These are phyloP conservation scores for Sporothrix schenckii DNA, from an alignment of 2,329 filamentous ascomycete species.

Conservation along the genomic window DNA sequence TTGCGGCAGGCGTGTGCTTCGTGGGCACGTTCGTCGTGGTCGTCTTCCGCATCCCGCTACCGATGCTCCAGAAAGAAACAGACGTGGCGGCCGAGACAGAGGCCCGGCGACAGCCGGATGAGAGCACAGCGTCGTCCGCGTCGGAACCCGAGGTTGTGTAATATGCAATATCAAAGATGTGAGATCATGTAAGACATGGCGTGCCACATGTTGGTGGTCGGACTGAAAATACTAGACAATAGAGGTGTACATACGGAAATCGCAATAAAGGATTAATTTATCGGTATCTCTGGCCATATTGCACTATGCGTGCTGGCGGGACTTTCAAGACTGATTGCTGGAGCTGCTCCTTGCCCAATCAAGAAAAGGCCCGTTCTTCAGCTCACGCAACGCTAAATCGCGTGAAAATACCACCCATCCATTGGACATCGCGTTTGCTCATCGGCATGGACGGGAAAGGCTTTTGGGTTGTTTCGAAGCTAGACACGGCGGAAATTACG, in stretches of 20 bases:
- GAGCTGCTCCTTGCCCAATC: conserved; percentile 2
- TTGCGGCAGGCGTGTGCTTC: conserved; percentile 43
- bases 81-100: conserved; percentile 5
- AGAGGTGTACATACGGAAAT: not conserved
- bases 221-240: not conserved
- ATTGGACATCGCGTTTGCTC: not conserved
- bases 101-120: not conserved
- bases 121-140: not conserved
- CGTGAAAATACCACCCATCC: not conserved
- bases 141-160: not conserved
- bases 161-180: not conserved
- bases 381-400: conserved; percentile 12
- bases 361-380: not conserved
- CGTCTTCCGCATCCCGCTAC: conserved; percentile 37
- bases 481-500: conserved; percentile 26
- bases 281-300: no score
- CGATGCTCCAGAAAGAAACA: not conserved
- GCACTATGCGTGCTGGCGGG: no score
- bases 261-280: no score
- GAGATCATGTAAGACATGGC: not conserved
- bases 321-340: no score
- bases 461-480: conserved; percentile 12
- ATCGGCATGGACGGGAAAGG: not conserved
- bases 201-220: not conserved
- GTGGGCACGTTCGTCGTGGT: conserved; percentile 42